phyloP scores from a whole-genome alignment of 495 filamentous ascomycete species.

The Melanomma pulvis-pyrius region DNA sequence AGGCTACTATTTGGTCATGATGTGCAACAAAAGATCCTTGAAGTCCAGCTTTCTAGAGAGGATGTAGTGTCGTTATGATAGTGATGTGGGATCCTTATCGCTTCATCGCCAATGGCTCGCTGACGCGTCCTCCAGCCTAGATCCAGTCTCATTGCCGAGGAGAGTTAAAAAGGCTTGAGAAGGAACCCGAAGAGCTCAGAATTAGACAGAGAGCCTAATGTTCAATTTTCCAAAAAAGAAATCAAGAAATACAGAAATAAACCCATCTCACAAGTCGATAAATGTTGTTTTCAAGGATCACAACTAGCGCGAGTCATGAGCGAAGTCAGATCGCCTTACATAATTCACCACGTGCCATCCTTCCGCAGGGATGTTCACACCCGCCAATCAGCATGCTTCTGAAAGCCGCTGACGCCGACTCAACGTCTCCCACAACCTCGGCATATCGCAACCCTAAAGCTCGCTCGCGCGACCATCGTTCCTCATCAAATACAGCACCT shows the following conservation, averaged over 20 bases:
- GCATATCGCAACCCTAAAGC: not conserved
- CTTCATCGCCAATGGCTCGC: not conserved
- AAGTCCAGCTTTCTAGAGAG: not conserved
- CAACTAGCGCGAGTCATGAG: too few species aligned
- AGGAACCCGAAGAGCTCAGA: not conserved
- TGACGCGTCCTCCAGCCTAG: not conserved
- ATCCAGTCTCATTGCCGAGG: not conserved
- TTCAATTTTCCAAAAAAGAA: too few species aligned
- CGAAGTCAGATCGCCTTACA: not conserved
- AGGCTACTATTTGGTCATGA: not conserved
- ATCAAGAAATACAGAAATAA: too few species aligned
- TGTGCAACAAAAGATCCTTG: not conserved
- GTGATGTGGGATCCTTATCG: not conserved
- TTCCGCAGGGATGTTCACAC: not conserved
- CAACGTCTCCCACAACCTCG: not conserved
- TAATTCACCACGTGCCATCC: not conserved
- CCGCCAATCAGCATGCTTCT: not conserved
- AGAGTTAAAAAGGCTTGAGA: not conserved
- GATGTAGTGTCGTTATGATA: not conserved
- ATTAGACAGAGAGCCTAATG: too few species aligned
- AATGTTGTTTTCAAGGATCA: too few species aligned
- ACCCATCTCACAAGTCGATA: too few species aligned
- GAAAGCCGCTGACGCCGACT: constrained; percentile 10
- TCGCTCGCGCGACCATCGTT: not conserved
- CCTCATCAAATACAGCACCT: not conserved